These are phyloP conservation scores for Eucalyptus rudis DNA, from an alignment of 345 rosid species.

Conservation along the genomic window DNA sequence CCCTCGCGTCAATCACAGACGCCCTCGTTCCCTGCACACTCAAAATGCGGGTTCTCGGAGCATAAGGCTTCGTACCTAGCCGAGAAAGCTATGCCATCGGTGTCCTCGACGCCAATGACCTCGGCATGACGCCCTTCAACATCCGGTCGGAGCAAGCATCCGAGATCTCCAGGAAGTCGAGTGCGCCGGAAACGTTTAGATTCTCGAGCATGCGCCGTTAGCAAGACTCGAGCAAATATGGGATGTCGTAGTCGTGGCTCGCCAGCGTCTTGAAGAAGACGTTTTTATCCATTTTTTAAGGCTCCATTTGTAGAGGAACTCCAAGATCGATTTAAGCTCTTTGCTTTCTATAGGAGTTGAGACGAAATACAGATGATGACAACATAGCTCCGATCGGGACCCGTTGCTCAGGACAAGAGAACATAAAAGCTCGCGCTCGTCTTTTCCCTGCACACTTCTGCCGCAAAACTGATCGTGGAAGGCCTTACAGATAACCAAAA, in stretches of 20 bases:
- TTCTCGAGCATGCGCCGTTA: slow-evolving; percentile 34
- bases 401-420: too few species aligned
- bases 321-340: slow-evolving; percentile 51
- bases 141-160: slow-evolving; percentile 32
- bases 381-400: too few species aligned
- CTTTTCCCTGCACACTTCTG: not conserved
- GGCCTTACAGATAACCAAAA: too few species aligned
- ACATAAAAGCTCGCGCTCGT: not conserved
- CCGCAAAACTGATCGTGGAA: too few species aligned
- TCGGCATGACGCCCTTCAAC: slow-evolving; percentile 37
- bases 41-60: slow-evolving; percentile 29
- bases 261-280: slow-evolving; percentile 34
- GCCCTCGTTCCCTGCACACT: slow-evolving; percentile 60
- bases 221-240: slow-evolving; percentile 38
- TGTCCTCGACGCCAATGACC: slow-evolving; percentile 24
- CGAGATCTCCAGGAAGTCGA: slow-evolving; percentile 49
- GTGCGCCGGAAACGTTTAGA: slow-evolving; percentile 25
- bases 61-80: slow-evolving; percentile 46
- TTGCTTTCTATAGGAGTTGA: not conserved
- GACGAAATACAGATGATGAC: not conserved
- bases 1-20: slow-evolving; percentile 27
- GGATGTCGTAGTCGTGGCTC: slow-evolving; percentile 59
- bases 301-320: slow-evolving; percentile 60
- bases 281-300: slow-evolving; percentile 37
- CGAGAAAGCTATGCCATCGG: slow-evolving; percentile 43